Percentiles rank a stretch among this genome's conserved stretches.
Conservation (phyloP, 345 rosid species). For the Alliaria petiolata region DNA sequence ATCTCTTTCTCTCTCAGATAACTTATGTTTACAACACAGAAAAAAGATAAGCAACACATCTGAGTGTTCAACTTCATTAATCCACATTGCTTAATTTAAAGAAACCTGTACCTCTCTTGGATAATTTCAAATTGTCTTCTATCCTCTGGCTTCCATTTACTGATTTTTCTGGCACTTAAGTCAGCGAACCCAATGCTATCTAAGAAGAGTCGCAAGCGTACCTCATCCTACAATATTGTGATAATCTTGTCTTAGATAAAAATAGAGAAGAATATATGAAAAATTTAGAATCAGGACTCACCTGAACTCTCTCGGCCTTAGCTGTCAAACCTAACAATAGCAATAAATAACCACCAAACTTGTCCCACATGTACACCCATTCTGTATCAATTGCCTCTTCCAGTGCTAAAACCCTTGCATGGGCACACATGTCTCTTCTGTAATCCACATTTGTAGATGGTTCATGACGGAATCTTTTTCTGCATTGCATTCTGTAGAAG, state of each 20-base stretch:
- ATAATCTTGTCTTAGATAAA: background rate
- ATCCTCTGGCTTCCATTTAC: constrained; percentile 99
- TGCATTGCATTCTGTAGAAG: constrained; percentile 62
- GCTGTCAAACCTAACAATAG: constrained; percentile 97
- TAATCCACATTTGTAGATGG: constrained; percentile 60
- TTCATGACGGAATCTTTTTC: constrained; percentile 53
- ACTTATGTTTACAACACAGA: constrained; percentile 37
- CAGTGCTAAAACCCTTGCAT: constrained; percentile 92
- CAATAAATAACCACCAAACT: constrained; percentile 95
- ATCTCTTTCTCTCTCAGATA: constrained; percentile 98
- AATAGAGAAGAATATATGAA: constrained; percentile 13
- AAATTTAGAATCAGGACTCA: constrained; percentile 29
- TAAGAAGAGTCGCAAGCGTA: constrained; percentile 93
- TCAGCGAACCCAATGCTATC: constrained; percentile 98
- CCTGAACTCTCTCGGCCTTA: constrained; percentile 97
- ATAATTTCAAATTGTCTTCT: constrained; percentile 95
- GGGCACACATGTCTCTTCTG: constrained; percentile 98
- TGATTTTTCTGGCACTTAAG: constrained; percentile 95
- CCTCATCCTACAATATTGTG: constrained; percentile 71
- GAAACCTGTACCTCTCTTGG: constrained; percentile 78
- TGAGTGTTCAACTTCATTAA: constrained; percentile 5
- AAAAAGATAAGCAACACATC: background rate
- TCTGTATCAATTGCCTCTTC: constrained; percentile 99
- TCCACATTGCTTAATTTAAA: constrained; percentile 1
- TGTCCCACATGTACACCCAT: constrained; percentile 99